Percentiles rank a stretch among this genome's conserved stretches.
These are phyloP conservation scores for Ciborinia camelliae DNA, from an alignment of 2,329 filamentous ascomycete genomes.

Conservation along the genomic window DNA sequence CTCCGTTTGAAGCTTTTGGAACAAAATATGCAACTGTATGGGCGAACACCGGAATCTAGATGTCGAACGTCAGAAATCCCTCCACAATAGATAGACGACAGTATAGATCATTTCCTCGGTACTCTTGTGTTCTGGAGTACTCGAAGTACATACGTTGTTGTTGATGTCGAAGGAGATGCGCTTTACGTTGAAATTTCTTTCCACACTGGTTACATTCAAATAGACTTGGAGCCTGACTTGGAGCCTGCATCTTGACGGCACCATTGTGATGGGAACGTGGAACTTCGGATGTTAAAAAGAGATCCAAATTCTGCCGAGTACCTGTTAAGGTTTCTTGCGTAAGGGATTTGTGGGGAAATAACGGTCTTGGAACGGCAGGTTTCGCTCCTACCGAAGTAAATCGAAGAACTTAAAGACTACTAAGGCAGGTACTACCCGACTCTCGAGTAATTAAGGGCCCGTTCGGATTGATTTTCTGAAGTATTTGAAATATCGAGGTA, in stretches of 20 bases:
- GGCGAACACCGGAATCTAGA: conserved; percentile 35
- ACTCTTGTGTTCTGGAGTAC: neutral
- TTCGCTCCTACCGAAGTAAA: conserved; percentile 11
- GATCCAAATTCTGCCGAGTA: neutral
- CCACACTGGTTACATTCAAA: conserved; percentile 37
- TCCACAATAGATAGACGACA: neutral
- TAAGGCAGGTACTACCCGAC: too few relatives aligned
- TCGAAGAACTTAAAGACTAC: too few relatives aligned
- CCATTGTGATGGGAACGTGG: conserved; percentile 27
- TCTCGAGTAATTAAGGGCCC: too few relatives aligned
- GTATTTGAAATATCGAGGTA: too few relatives aligned
- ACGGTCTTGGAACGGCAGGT: neutral
- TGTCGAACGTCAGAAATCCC: conserved; percentile 16
- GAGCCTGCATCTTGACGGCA: conserved; percentile 36
- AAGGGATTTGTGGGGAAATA: conserved; percentile 16
- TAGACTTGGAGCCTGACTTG: conserved; percentile 37
- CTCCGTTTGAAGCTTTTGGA: conserved; percentile 39
- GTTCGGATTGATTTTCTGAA: too few relatives aligned
- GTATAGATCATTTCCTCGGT: neutral
- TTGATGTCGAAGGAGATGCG: conserved; percentile 37
- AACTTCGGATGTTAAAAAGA: conserved; percentile 14
- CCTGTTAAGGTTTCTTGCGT: conserved; percentile 10
- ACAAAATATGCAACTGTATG: conserved; percentile 38
- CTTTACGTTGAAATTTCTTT: conserved; percentile 38
- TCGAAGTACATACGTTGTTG: conserved; percentile 34